These are phyloP conservation scores for Ophiostoma tasmaniense DNA, from an alignment of 2,329 filamentous ascomycete species.

Conservation along the genomic window DNA sequence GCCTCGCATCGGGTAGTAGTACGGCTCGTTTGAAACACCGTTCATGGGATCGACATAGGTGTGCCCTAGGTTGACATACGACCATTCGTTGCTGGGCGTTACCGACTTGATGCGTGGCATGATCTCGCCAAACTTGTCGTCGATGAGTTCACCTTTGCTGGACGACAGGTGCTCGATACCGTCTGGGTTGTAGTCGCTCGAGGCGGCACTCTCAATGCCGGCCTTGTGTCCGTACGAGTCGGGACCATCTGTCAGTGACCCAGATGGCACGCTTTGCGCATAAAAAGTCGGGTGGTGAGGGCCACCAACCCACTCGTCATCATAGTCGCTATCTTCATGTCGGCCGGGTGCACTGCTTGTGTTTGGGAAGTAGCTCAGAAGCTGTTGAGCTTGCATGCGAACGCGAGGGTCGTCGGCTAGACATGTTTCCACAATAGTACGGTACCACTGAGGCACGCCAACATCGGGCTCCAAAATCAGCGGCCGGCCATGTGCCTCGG, in stretches of 20 bases:
- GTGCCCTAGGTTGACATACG: constrained; percentile 31
- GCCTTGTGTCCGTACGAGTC: constrained; percentile 22
- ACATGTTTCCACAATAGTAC: constrained; percentile 65
- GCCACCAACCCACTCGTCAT: constrained; percentile 21
- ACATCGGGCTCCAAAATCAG: constrained; percentile 50
- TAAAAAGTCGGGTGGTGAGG: constrained; percentile 18
- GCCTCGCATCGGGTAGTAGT: constrained; percentile 40
- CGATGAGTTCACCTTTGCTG: constrained; percentile 33
- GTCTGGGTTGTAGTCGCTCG: not conserved
- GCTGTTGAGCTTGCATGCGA: constrained; percentile 62
- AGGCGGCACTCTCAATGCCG: not conserved
- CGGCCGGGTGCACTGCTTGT: constrained; percentile 23
- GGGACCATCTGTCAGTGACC: constrained; percentile 33
- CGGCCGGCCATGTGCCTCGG: constrained; percentile 68
- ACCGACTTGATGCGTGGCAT: constrained; percentile 33
- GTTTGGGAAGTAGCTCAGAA: constrained; percentile 61
- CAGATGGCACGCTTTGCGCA: constrained; percentile 26
- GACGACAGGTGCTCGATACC: not conserved
- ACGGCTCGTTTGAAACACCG: constrained; percentile 34
- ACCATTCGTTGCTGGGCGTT: constrained; percentile 37
- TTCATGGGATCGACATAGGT: constrained; percentile 31
- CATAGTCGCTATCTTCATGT: constrained; percentile 23
- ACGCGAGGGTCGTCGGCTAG: constrained; percentile 64
- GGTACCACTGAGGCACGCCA: constrained; percentile 71
- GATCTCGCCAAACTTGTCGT: constrained; percentile 27